Conservation (phyloP, 306 rosid species). For the Dryas octopetala region DNA sequence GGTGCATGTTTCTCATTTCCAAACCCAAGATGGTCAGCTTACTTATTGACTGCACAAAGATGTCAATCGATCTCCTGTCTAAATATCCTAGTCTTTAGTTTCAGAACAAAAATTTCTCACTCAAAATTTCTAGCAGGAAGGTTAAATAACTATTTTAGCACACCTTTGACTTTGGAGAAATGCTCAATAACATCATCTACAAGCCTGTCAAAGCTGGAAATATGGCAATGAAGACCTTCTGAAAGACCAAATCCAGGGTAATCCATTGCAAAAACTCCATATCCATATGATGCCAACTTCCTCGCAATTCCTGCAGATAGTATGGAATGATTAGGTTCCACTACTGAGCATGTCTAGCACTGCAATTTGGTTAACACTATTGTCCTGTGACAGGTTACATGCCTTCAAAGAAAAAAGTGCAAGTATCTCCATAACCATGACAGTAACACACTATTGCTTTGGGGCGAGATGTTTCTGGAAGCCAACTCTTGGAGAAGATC, state of each 20-base stretch:
- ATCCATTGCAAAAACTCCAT: constrained; percentile 90
- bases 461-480: constrained; percentile 55
- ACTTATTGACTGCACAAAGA: background rate
- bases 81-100: background rate
- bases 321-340: constrained; percentile 14
- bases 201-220: constrained; percentile 66
- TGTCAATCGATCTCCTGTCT: background rate
- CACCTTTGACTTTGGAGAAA: constrained; percentile 77
- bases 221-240: constrained; percentile 81
- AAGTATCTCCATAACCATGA: constrained; percentile 95
- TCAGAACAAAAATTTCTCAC: background rate
- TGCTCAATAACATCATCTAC: constrained; percentile 84
- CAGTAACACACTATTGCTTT: constrained; percentile 77
- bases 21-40: background rate
- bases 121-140: background rate
- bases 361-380: background rate
- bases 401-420: constrained; percentile 97
- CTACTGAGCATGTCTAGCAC: background rate
- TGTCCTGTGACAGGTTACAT: constrained; percentile 27
- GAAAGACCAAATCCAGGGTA: constrained; percentile 98
- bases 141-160: constrained; percentile 2
- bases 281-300: constrained; percentile 69
- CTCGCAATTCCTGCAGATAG: constrained; percentile 70
- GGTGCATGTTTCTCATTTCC: background rate
- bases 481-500: constrained; percentile 86